phyloP scores from a whole-genome alignment of 805 yeast species.

The Ogataea methanolica region DNA sequence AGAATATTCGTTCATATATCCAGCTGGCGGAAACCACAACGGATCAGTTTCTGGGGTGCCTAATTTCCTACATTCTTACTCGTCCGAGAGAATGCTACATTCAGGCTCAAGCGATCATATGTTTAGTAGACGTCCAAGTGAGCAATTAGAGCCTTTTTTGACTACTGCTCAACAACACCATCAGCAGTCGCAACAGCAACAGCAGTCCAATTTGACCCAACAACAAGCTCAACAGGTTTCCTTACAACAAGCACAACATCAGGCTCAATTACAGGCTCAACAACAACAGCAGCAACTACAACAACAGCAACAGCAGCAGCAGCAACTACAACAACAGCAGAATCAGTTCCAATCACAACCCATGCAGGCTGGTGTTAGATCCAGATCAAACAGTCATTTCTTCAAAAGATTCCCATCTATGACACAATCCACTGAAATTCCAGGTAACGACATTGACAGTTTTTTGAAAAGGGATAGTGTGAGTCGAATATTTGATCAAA shows the following conservation, averaged over 20 bases:
- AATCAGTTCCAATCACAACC: slow-evolving; percentile 2
- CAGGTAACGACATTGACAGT: slow-evolving; percentile 30
- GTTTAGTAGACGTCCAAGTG: slow-evolving; percentile 40
- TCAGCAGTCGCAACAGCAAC: slow-evolving; percentile 6
- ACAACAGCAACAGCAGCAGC: slow-evolving; percentile 11
- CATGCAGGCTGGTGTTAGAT: slow-evolving; percentile 13
- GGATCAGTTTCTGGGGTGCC: slow-evolving; percentile 9
- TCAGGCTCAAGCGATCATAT: slow-evolving; percentile 20
- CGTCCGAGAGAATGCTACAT: slow-evolving; percentile 22
- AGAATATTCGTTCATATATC: slow-evolving; percentile 25
- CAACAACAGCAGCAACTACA: slow-evolving; percentile 16
- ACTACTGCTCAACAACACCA: slow-evolving; percentile 20
- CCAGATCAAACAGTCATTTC: slow-evolving; percentile 27
- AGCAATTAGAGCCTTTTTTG: slow-evolving; percentile 45
- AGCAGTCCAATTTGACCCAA: slow-evolving; percentile 10
- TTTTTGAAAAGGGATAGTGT: slow-evolving; percentile 33
- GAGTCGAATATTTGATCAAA: slow-evolving; percentile 24
- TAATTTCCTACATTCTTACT: slow-evolving; percentile 21
- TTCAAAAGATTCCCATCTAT: slow-evolving; percentile 28
- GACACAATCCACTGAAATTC: slow-evolving; percentile 24
- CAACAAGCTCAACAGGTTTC: slow-evolving; percentile 13
- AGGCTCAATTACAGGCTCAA: slow-evolving; percentile 6
- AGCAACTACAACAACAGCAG: slow-evolving; percentile 1
- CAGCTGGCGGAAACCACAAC: slow-evolving; percentile 14
- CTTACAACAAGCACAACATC: slow-evolving; percentile 13